Evolutionary conservation across 2,329 filamentous ascomycete genomes (phyloP).

Genomic region (Fusarium succisae): DNA sequence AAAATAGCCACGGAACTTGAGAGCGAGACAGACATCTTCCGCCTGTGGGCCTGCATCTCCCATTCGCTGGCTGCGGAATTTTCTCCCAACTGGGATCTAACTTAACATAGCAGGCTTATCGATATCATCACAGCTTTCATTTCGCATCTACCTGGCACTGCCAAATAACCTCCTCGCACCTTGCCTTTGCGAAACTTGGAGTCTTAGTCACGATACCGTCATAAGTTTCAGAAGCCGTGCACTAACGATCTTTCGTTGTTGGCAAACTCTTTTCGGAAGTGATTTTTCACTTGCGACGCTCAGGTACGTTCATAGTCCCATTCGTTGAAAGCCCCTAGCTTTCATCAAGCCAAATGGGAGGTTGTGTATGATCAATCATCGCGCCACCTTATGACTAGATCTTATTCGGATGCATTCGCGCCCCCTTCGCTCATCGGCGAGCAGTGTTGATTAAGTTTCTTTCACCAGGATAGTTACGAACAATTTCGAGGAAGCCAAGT

Average conservation of each 20-base stretch:
- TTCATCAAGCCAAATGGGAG: slow-evolving; percentile 19
- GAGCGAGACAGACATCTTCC: background rate
- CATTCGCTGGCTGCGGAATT: slow-evolving; percentile 21
- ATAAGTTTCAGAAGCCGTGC: background rate
- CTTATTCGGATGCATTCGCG: slow-evolving; percentile 12
- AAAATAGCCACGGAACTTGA: background rate
- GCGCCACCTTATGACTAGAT: slow-evolving; percentile 15
- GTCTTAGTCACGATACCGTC: background rate
- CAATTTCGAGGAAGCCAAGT: slow-evolving; percentile 10
- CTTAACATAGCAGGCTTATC: slow-evolving; percentile 12
- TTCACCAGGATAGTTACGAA: background rate
- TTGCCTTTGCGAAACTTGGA: slow-evolving; percentile 2
- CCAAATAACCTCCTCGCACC: background rate
- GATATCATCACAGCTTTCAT: slow-evolving; percentile 37
- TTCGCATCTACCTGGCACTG: slow-evolving; percentile 17
- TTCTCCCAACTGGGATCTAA: slow-evolving; percentile 13
- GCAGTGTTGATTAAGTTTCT: slow-evolving; percentile 25
- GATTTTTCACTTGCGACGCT: background rate
- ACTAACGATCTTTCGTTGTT: background rate
- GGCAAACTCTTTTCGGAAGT: background rate
- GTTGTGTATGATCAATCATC: slow-evolving; percentile 18
- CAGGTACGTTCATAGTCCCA: slow-evolving; percentile 27
- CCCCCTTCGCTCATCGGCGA: background rate
- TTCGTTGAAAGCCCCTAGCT: slow-evolving; percentile 6
- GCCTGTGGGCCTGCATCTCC: background rate